A percentile compares a stretch with the other conserved stretches of the same genome.
Evolutionary conservation across 2,329 filamentous ascomycete species (phyloP).

Genomic region (Clonostachys sp.): DNA sequence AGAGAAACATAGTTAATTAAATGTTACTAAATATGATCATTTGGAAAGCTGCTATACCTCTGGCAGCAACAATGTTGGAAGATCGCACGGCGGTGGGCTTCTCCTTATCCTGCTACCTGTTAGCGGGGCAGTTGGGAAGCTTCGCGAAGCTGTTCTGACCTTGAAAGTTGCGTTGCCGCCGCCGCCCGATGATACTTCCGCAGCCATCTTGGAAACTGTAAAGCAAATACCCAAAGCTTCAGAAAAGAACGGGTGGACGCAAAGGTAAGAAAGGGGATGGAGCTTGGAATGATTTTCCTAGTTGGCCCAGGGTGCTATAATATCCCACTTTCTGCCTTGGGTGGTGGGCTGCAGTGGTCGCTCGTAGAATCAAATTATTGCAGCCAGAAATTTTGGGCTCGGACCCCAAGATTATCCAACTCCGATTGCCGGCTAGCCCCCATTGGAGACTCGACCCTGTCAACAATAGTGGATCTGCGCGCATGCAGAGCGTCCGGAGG

Average conservation of each 20-base stretch:
- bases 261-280: slow-evolving; percentile 6
- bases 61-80: slow-evolving; percentile 93
- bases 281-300: no score
- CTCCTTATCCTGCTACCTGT: slow-evolving; percentile 69
- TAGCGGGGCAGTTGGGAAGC: slow-evolving; percentile 29
- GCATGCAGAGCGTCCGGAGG: no score
- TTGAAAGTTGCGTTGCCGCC: slow-evolving; percentile 52
- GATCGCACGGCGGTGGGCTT: slow-evolving; percentile 97
- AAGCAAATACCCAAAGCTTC: slow-evolving; percentile 16
- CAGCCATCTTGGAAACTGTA: slow-evolving; percentile 40
- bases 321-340: slow-evolving; percentile 35
- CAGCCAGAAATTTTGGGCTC: slow-evolving; percentile 32
- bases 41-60: slow-evolving; percentile 57
- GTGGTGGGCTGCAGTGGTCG: not conserved
- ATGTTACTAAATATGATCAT: not conserved
- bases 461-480: no score
- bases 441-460: no score
- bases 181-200: slow-evolving; percentile 24
- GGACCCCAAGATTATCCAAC: slow-evolving; percentile 31
- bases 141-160: slow-evolving; percentile 33
- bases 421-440: slow-evolving; percentile 7
- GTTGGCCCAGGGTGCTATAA: not conserved
- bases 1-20: slow-evolving; percentile 6
- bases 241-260: slow-evolving; percentile 11
- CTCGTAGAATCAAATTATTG: slow-evolving; percentile 6